Evolutionary conservation across 1,284 basidiomycete species (phyloP).

Genomic region (Heimioporus retisporus): DNA sequence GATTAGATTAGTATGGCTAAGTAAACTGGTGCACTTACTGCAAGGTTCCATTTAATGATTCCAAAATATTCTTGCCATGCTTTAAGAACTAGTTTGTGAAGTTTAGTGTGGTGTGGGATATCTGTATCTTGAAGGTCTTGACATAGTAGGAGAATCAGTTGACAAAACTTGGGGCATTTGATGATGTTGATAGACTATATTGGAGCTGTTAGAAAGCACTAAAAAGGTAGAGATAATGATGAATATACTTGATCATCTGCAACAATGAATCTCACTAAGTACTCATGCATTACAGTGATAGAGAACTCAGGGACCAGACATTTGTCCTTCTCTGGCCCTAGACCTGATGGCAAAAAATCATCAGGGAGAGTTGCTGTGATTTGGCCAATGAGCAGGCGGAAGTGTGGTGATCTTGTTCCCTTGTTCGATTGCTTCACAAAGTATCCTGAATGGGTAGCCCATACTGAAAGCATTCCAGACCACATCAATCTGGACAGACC

Average conservation of each 20-base stretch:
- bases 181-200: slow-evolving; percentile 9
- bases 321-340: no score
- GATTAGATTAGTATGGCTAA: no score
- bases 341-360: no score
- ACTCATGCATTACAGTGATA: neutral
- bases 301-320: neutral
- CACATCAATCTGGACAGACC: neutral
- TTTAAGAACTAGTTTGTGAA: neutral
- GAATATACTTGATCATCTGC: neutral
- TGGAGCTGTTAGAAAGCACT: neutral
- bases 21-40: neutral
- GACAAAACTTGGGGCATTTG: slow-evolving; percentile 11
- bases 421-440: neutral
- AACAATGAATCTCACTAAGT: neutral
- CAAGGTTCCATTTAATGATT: neutral
- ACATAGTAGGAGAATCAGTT: slow-evolving; percentile 5
- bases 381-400: neutral
- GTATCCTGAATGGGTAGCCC: neutral
- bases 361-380: no score
- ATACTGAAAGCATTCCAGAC: neutral
- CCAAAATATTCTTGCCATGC: neutral
- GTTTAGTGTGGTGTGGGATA: neutral
- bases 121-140: neutral
- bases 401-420: neutral
- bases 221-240: neutral